These are phyloP conservation scores for Fusarium sp. DNA, from an alignment of 2,329 filamentous ascomycete species.

Conservation along the genomic window DNA sequence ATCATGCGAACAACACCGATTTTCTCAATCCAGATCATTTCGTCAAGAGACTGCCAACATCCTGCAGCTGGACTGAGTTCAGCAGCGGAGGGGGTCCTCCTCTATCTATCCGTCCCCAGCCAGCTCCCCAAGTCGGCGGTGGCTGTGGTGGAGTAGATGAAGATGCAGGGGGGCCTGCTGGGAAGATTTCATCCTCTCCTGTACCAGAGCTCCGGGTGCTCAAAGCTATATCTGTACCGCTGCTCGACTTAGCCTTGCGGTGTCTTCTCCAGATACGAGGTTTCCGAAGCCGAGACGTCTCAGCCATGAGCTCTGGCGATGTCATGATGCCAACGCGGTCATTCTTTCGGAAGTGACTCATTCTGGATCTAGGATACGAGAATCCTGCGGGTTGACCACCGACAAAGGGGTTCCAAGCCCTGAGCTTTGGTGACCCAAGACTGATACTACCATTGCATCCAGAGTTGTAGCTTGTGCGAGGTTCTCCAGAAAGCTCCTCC, in stretches of 20 bases:
- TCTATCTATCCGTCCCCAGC: constrained; percentile 47
- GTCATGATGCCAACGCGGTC: constrained; percentile 56
- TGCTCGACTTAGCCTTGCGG: constrained; percentile 43
- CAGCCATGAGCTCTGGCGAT: constrained; percentile 52
- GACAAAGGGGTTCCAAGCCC: constrained; percentile 58
- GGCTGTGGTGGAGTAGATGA: constrained; percentile 29
- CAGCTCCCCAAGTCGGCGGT: constrained; percentile 46
- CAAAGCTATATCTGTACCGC: constrained; percentile 48
- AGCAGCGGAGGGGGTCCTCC: constrained; percentile 43
- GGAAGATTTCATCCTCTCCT: constrained; percentile 40
- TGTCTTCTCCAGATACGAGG: constrained; percentile 46
- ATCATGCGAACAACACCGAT: constrained; percentile 11
- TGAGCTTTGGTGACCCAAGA: constrained; percentile 46
- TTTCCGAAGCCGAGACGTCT: constrained; percentile 38
- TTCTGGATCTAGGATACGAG: constrained; percentile 53
- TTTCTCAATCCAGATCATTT: constrained; percentile 23
- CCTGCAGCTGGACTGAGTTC: constrained; percentile 47
- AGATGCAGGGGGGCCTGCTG: constrained; percentile 25
- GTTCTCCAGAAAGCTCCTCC: constrained; percentile 75
- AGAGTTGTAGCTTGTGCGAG: constrained; percentile 67
- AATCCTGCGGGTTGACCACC: constrained; percentile 65
- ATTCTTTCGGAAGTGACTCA: constrained; percentile 44
- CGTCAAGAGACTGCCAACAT: constrained; percentile 48
- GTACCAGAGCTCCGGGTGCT: constrained; percentile 46
- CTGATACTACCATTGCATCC: constrained; percentile 62